Percentiles rank a stretch among this genome's conserved stretches.
These are phyloP conservation scores for Phlebiopsis flavidoalba DNA, from an alignment of 768 basidiomycete genomes.

Conservation along the genomic window DNA sequence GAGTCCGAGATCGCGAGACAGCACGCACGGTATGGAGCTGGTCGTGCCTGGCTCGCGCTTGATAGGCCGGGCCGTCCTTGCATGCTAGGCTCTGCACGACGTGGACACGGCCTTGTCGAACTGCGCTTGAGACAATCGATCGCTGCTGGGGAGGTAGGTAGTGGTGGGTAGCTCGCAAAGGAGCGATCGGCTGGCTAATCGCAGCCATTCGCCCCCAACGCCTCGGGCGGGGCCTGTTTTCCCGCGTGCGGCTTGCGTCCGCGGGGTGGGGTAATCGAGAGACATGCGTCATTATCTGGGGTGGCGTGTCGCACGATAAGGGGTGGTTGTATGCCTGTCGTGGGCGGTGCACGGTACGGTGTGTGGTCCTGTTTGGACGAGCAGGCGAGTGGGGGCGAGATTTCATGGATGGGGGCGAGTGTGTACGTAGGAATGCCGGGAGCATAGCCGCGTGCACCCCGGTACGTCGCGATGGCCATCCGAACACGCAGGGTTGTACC, in stretches of 20 bases:
- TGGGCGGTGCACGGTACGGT: too few relatives aligned
- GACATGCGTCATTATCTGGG: too few relatives aligned
- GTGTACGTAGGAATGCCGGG: too few relatives aligned
- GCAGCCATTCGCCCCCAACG: slow-evolving; percentile 10
- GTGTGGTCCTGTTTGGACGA: too few relatives aligned
- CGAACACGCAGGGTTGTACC: too few relatives aligned
- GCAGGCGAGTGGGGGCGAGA: too few relatives aligned
- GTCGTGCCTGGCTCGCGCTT: slow-evolving; percentile 66
- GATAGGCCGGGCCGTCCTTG: slow-evolving; percentile 75
- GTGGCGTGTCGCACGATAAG: too few relatives aligned
- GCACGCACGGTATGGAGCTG: slow-evolving; percentile 73
- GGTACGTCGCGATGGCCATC: too few relatives aligned
- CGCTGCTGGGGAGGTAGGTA: slow-evolving; percentile 9
- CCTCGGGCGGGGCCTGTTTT: neutral
- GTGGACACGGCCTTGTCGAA: slow-evolving; percentile 70
- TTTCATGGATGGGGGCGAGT: too few relatives aligned
- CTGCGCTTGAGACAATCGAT: slow-evolving; percentile 69
- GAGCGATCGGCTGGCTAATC: neutral
- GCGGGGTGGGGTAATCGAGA: too few relatives aligned
- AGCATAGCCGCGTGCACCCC: too few relatives aligned
- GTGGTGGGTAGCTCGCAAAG: neutral
- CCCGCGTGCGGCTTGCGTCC: neutral
- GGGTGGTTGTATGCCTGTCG: too few relatives aligned
- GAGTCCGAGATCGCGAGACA: neutral
- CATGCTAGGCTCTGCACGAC: slow-evolving; percentile 69